phyloP scores from a whole-genome alignment of 768 basidiomycete species.

The Trametes elegans region DNA sequence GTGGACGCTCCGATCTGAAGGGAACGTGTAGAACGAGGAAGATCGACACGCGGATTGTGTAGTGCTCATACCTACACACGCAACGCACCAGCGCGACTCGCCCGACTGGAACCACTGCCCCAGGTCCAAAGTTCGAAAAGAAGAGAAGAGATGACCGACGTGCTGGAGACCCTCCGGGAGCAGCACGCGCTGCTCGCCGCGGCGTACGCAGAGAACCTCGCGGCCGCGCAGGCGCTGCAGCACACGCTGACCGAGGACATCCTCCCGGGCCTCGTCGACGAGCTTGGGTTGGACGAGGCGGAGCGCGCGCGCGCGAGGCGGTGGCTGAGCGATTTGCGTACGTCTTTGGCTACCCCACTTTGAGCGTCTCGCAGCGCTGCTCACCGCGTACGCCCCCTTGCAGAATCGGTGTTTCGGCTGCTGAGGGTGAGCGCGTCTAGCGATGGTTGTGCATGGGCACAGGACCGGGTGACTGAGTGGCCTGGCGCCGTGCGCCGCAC shows the following conservation, averaged over 20 bases:
- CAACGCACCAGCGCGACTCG: too few species aligned
- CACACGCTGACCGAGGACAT: constrained; percentile 52
- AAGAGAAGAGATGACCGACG: too few species aligned
- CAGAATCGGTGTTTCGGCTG: constrained; percentile 38
- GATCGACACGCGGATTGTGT: too few species aligned
- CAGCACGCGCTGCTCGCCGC: constrained; percentile 46
- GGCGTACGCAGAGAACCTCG: constrained; percentile 49
- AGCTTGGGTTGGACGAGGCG: constrained; percentile 48
- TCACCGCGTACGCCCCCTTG: background rate
- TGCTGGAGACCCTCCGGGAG: constrained; percentile 10
- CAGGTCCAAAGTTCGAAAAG: too few species aligned
- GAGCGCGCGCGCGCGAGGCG: constrained; percentile 51
- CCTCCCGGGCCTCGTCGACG: constrained; percentile 57
- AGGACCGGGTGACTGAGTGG: too few species aligned
- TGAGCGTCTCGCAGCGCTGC: too few species aligned
- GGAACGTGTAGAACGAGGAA: too few species aligned
- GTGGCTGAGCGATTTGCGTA: constrained; percentile 70
- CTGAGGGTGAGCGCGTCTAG: constrained; percentile 60
- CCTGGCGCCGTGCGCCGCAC: constrained; percentile 15
- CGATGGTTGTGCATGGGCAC: too few species aligned
- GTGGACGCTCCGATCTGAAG: too few species aligned
- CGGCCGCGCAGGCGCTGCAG: constrained; percentile 48
- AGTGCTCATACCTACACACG: too few species aligned
- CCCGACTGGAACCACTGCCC: too few species aligned
- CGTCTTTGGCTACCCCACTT: constrained; percentile 23